These are phyloP conservation scores for Geoglossum glabrum DNA, from an alignment of 495 filamentous ascomycete species.

Conservation along the genomic window DNA sequence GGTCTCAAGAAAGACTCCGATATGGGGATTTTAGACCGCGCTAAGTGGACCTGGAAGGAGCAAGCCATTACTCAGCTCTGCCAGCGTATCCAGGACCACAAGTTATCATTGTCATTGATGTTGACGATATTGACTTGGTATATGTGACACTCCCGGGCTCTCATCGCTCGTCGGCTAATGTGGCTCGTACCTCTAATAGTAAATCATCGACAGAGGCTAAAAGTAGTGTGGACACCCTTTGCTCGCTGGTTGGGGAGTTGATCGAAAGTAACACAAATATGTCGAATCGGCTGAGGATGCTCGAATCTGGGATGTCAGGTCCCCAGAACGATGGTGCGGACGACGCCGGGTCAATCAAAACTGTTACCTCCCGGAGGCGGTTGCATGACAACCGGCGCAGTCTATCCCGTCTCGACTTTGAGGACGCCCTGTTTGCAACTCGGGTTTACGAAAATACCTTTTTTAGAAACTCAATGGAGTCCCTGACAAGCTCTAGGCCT, in stretches of 20 bases:
- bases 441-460: neutral
- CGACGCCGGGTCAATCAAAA: neutral
- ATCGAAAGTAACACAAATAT: neutral
- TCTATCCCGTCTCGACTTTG: neutral
- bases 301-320: neutral
- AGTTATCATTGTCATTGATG: neutral
- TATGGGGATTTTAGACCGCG: neutral
- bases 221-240: neutral
- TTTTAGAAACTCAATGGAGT: neutral
- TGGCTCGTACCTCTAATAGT: neutral
- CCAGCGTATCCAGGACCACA: neutral
- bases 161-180: neutral
- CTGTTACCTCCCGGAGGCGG: neutral
- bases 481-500: neutral
- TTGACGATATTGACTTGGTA: neutral
- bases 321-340: neutral
- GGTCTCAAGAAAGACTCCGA: neutral
- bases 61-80: neutral
- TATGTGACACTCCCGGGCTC: neutral
- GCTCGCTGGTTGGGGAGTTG: neutral
- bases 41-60: neutral
- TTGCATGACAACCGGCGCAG: too few species aligned
- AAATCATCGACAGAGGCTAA: neutral
- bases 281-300: neutral
- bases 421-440: neutral